phyloP scores from a whole-genome alignment of 2,329 filamentous ascomycete genomes.

The Cladosporium sphaerospermum region DNA sequence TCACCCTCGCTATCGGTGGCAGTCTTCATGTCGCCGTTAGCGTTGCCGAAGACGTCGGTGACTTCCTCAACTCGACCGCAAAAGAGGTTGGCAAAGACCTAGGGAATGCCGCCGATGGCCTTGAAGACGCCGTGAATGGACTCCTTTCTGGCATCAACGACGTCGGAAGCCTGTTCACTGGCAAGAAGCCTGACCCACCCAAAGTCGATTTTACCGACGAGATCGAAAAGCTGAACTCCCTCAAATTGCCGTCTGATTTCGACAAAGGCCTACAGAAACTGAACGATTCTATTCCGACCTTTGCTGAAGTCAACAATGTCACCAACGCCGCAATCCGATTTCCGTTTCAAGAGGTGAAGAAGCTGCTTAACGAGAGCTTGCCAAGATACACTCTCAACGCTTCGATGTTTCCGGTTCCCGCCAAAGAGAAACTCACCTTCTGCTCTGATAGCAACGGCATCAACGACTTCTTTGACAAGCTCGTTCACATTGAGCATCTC shows the following conservation, averaged over 20 bases:
- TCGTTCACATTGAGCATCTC: conserved; percentile 60
- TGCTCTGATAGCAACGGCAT: conserved; percentile 81
- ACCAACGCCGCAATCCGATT: conserved; percentile 67
- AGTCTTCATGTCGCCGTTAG: conserved; percentile 65
- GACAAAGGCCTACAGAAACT: conserved; percentile 64
- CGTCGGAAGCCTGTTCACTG: conserved; percentile 34
- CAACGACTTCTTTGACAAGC: conserved; percentile 71
- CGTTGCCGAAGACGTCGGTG: conserved; percentile 54
- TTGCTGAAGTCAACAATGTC: conserved; percentile 75
- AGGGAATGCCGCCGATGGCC: conserved; percentile 34
- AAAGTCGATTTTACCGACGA: conserved; percentile 59
- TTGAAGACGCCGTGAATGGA: conserved; percentile 50
- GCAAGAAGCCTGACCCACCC: conserved; percentile 39
- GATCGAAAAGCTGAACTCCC: conserved; percentile 60
- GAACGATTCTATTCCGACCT: conserved; percentile 74
- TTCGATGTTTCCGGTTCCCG: conserved; percentile 71
- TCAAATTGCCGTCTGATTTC: conserved; percentile 64
- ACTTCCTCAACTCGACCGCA: conserved; percentile 56
- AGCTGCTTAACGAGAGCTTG: conserved; percentile 64
- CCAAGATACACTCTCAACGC: conserved; percentile 72
- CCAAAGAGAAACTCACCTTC: conserved; percentile 77
- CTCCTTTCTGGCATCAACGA: conserved; percentile 47
- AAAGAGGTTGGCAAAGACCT: conserved; percentile 52
- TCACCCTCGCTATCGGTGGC: conserved; percentile 74
- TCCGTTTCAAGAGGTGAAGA: conserved; percentile 76